Evolutionary conservation across 108 stramenopile species (phyloP).

Genomic region (Nitzschia sp.): DNA sequence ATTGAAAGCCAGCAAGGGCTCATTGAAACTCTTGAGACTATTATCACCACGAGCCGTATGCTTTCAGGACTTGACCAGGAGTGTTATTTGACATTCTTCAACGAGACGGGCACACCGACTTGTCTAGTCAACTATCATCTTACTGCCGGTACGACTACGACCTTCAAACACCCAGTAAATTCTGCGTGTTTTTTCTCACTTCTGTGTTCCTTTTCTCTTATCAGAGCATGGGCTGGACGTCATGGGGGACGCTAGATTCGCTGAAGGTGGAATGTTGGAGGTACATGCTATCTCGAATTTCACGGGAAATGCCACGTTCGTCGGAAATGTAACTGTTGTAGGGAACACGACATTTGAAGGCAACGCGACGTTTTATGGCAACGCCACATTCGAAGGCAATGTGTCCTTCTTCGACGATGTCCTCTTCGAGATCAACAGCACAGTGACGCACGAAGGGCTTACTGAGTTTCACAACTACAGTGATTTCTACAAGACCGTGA

Average conservation of each 20-base stretch:
- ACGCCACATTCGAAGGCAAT: not conserved
- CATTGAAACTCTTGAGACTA: not conserved
- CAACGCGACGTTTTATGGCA: not conserved
- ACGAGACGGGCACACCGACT: not conserved
- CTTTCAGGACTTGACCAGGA: not conserved
- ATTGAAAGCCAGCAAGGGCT: not conserved
- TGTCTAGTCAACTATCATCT: not conserved
- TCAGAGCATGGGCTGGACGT: not conserved
- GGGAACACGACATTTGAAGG: not conserved
- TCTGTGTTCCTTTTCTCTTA: not conserved
- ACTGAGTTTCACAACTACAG: not conserved
- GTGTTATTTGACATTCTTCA: not conserved
- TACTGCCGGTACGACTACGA: not conserved
- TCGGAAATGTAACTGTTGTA: not conserved
- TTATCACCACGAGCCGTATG: not conserved
- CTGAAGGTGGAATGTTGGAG: not conserved
- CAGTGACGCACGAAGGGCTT: not conserved
- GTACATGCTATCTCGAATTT: not conserved
- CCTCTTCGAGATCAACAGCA: not conserved
- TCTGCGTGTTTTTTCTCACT: not conserved
- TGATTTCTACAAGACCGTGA: not conserved
- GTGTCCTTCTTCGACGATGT: not conserved
- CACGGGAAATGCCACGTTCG: no score
- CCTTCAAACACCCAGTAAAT: not conserved
- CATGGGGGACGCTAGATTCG: not conserved